Percentiles rank a stretch among this genome's conserved stretches.
phyloP scores from a whole-genome alignment of 148 eudicot species.

The Amaranthus cruentus region DNA sequence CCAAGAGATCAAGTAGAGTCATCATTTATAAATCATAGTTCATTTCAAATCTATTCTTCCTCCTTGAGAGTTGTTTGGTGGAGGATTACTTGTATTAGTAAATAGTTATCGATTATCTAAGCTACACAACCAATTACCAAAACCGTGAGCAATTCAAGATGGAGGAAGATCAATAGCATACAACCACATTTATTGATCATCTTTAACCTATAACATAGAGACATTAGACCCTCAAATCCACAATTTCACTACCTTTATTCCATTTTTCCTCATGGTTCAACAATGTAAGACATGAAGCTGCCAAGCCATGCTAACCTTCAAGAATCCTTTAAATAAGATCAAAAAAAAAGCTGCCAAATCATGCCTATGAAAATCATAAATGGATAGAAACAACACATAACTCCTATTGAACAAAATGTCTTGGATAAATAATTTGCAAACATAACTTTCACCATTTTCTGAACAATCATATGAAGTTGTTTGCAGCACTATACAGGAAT shows the following conservation, averaged over 20 bases:
- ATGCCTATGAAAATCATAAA: background rate
- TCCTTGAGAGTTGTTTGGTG: background rate
- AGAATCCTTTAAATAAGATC: background rate
- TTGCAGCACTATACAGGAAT: too few species aligned
- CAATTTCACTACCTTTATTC: background rate
- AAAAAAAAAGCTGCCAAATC: background rate
- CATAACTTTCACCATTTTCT: too few species aligned
- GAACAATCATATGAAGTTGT: too few species aligned
- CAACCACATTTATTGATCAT: background rate
- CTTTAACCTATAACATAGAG: background rate
- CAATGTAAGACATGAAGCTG: background rate
- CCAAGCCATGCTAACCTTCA: background rate
- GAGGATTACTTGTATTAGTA: background rate
- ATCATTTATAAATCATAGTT: background rate
- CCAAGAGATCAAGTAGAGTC: background rate
- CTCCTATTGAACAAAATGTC: background rate
- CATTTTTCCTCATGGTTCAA: background rate
- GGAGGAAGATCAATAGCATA: background rate
- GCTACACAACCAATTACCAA: background rate
- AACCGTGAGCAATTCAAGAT: background rate
- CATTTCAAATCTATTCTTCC: background rate
- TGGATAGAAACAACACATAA: background rate
- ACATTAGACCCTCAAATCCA: background rate
- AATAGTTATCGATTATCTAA: background rate
- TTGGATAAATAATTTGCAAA: background rate